Evolutionary conservation across 1,284 basidiomycete genomes (phyloP), one percentile per base, ranked within the genome.

Genomic region (Moesziomyces sp.): DNA sequence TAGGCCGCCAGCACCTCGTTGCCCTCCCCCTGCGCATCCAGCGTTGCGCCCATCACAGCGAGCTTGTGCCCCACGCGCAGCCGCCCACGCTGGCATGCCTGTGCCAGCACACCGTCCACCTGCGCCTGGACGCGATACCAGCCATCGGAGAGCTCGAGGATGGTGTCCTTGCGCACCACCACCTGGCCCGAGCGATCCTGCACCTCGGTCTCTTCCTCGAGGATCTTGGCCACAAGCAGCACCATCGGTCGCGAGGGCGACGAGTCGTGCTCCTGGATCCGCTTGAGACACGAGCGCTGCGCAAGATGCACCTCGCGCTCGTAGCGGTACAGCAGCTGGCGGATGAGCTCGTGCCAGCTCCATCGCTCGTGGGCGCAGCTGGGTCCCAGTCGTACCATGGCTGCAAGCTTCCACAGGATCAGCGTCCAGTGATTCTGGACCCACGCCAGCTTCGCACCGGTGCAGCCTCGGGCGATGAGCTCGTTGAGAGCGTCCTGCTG

Each of bases 371-470:
- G 38, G 6, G 61, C 64, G 34, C 61, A 52, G 35, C 59, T 56
- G 14, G 77, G 74, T 69, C 92, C 89, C 5, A 93, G 87, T 42
- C 88, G 87, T 0, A 90, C 90, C 87, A 93, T 89, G 4, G 92
- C 91, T 1, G 94, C 92, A 11, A 97, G 85, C 84, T 99, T 99
- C 97, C 97, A 99, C 7, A 99, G 87, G 45, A 99, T 90, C 46
- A 95, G 85, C 5, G 86, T 82, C 92, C 93, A 99, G 77, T 97
- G 94, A 79, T 97, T 97, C 42, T 91, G 88, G 1, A 97, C 90
- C 96, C 96, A 99, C 30, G 87, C 82, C 66, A 89, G 86, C 4
- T 89, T 90, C 3, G 88, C 90, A n/a, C 91, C 86, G 3, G 24
- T 30, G n/a, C 71, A 78, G 19, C 79, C 79, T 10, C 58, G 52